Percentiles rank a stretch among this genome's conserved stretches.
Evolutionary conservation across 441 rosid genomes (phyloP).

Genomic region (Pelargonium fulgidum): DNA sequence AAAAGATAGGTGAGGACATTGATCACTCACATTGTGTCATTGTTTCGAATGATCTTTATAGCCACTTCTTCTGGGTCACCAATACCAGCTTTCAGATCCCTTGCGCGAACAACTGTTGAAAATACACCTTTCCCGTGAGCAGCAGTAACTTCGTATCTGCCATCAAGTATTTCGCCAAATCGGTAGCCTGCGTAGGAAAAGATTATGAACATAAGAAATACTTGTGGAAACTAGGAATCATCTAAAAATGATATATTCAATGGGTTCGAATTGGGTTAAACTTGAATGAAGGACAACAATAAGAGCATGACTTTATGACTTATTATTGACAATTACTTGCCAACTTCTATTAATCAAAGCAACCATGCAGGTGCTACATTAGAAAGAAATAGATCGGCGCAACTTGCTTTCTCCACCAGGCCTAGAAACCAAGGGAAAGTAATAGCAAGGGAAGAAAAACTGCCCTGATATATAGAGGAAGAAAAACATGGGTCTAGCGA

Average conservation of each 20-base stretch:
- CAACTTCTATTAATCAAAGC: not conserved
- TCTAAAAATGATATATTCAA: not conserved
- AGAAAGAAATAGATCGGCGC: not conserved
- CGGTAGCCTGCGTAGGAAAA: conserved; percentile 53
- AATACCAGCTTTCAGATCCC: conserved; percentile 65
- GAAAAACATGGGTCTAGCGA: not conserved
- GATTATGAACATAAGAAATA: not conserved
- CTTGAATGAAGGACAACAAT: not conserved
- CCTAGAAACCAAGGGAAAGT: not conserved
- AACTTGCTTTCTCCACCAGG: too few relatives aligned
- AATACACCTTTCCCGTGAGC: conserved; percentile 98
- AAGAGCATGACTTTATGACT: not conserved
- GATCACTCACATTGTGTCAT: conserved; percentile 74
- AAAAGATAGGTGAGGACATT: conserved; percentile 14
- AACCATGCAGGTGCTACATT: not conserved
- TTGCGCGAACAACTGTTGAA: conserved; percentile 91
- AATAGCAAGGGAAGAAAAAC: not conserved
- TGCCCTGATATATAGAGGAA: not conserved
- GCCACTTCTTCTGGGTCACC: conserved; percentile 86
- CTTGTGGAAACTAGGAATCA: not conserved
- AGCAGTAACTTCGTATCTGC: conserved; percentile 88
- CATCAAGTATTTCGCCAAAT: conserved; percentile 91
- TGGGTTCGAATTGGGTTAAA: not conserved
- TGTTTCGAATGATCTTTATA: conserved; percentile 87
- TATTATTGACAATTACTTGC: not conserved